These are phyloP conservation scores for Periconia macrospinosa DNA, from an alignment of 2,329 filamentous ascomycete genomes.

Conservation along the genomic window DNA sequence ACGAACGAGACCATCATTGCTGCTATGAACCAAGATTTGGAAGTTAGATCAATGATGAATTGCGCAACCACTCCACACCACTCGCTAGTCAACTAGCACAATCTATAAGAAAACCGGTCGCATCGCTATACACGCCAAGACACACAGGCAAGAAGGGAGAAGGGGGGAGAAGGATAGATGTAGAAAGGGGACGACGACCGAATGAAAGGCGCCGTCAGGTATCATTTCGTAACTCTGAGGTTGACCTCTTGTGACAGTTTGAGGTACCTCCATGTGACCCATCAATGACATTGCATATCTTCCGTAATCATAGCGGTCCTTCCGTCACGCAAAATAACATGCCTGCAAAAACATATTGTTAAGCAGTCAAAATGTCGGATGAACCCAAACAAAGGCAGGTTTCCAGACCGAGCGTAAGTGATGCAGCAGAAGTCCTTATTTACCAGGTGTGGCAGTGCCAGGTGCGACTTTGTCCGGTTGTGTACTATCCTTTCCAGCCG, in stretches of 20 bases:
- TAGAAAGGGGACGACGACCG: constrained; percentile 28
- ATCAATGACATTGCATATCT: constrained; percentile 20
- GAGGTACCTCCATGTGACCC: constrained; percentile 20
- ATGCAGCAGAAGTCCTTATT: constrained; percentile 12
- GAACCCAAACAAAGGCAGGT: neutral
- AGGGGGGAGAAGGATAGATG: constrained; percentile 6
- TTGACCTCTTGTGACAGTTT: constrained; percentile 14
- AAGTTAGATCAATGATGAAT: neutral
- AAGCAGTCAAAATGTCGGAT: neutral
- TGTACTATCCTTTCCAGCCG: constrained; percentile 14
- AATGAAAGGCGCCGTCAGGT: constrained; percentile 38
- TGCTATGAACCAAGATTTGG: neutral
- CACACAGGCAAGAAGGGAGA: constrained; percentile 1
- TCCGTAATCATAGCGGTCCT: neutral
- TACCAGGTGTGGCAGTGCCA: constrained; percentile 20
- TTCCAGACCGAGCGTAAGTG: neutral
- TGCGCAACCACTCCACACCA: neutral
- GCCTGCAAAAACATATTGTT: neutral
- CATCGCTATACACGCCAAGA: constrained; percentile 12
- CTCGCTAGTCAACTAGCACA: neutral
- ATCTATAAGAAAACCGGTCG: constrained; percentile 9
- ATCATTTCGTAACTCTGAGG: constrained; percentile 37
- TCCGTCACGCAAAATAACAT: neutral
- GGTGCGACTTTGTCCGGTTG: constrained; percentile 22
- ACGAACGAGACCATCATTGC: too few relatives aligned